Evolutionary conservation across 306 rosid genomes (phyloP), one percentile per base, ranked within the genome.

Genomic region (Gynostemma pentaphyllum): DNA sequence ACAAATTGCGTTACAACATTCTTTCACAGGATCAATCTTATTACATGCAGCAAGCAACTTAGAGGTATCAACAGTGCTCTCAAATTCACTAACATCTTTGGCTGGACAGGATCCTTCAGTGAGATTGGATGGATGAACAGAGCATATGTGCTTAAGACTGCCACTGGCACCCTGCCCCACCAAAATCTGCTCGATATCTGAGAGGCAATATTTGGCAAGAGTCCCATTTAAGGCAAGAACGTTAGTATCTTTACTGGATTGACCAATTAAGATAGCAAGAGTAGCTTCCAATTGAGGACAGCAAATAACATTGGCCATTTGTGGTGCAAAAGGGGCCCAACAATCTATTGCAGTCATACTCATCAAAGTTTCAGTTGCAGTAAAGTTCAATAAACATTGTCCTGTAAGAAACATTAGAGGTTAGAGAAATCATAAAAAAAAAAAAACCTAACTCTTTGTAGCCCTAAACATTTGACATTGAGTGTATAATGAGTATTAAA

Each of bases 251-350:
- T 84, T 92, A 69, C 95, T 88, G 46, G 96, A 86, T 53, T 86
- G 94, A 53, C 99, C 96, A 27, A 92, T 72, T 49, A 92, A 95
- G 72, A 92, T 83, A 40, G 90, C 73, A 62, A 92, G 85, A 66
- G 99, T 88, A 39, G 99, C 99, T 75, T 86, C 94, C 76, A 88
- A 72, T 76, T 92, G 99, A 5, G 99, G 99, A 80, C 99, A 92
- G 59, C 99, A 92, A 26, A 88, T 88, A 64, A 86, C 88, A 68
- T 92, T 92, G 56, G 99, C 99, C 76, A 84, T 77, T 66, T 72
- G 64, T 30, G 96, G 86, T 2, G 96, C 96, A 76, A 88, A 92
- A 73, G 62, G 75, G 2, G 80, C 82, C 84, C 90, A 92, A 72
- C 99, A 92, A 75, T 92, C 99, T 70, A 80, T 70, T 22, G 99